Base-by-base conservation (phyloP, 768 basidiomycete genomes). In the Lanmaoa pseudosensibilis region DNA sequence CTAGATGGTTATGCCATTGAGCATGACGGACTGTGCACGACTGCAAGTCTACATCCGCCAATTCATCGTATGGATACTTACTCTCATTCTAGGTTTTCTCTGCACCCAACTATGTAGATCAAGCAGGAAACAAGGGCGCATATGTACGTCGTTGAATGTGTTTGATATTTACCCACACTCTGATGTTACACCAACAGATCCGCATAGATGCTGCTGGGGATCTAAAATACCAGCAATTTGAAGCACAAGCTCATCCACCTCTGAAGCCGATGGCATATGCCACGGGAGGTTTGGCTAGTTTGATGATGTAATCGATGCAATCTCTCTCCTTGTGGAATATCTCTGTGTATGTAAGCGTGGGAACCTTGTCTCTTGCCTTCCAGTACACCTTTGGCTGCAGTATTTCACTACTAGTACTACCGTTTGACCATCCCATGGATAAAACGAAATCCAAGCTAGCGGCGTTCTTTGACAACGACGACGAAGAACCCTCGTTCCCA, bases 31-130 rank as follows among this genome's bases (percentile, higher is more conserved):
- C 76, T 97, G 41, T 97, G 96, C 73, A 95, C 92, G 32, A 98
- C 97, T 13, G 94, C 87, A 70, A 62, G 80, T 63, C 38, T 44
- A 34, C n/a, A 23, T 38, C 21, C 39, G 15, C 16, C 0, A 5
- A 1, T 50, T 34, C 15, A 21, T 46, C 19, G n/a, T 52, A 10
- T 50, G 19, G 4, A 67, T 66, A 55, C 55, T 57, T 46, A 62
- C 39, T 13, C 37, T 32, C 33, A 41, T 51, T 57, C 57, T 59
- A 91, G 90, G 89, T 93, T 8, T 95, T 94, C 71, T 94, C 91
- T 44, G 95, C 96, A 38, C 96, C 96, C 4, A 98, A 98, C 70
- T 94, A 95, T 64, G 90, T 93, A 27, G 94, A 96, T 73, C 90
- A 94, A 67, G 86, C 81, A 4, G 90, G 91, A 7, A 96, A 96